A percentile compares a stretch with the other conserved stretches of the same genome.
Conservation (phyloP, 129 eudicot species). For the Flaveria brownii region DNA sequence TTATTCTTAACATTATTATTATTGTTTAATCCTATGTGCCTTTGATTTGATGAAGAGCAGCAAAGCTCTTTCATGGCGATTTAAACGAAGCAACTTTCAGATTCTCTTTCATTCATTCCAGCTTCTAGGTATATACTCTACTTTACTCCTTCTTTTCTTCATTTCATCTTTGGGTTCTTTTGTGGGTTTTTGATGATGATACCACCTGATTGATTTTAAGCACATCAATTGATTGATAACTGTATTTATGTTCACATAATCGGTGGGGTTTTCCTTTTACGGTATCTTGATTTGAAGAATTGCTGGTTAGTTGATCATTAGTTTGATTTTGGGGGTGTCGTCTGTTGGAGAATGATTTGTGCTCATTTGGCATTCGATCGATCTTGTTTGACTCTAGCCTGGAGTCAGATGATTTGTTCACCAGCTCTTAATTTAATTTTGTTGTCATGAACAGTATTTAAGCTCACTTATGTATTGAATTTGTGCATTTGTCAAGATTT, state of each 20-base stretch:
- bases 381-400: constrained; percentile 21
- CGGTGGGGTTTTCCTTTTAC: no score
- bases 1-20: background rate
- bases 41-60: constrained; percentile 17
- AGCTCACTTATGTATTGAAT: background rate
- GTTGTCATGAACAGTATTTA: background rate
- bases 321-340: constrained; percentile 12
- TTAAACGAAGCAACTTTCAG: constrained; percentile 31
- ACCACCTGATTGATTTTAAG: background rate
- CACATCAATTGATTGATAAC: constrained; percentile 1
- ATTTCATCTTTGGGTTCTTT: constrained; percentile 8
- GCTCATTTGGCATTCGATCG: constrained; percentile 4
- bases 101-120: constrained; percentile 20
- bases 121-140: constrained; percentile 28
- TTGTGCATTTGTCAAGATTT: background rate
- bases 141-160: background rate
- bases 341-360: background rate
- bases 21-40: constrained; percentile 19
- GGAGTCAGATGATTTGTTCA: background rate
- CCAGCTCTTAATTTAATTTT: constrained; percentile 1
- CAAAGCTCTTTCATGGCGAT: constrained; percentile 27
- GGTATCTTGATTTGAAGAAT: background rate
- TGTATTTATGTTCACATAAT: background rate
- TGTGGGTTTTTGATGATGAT: no score
- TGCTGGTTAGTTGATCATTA: background rate